A percentile compares a stretch with the other conserved stretches of the same genome.
Conservation (phyloP, 2,329 filamentous ascomycete species). For the Colletotrichum higginsianum region DNA sequence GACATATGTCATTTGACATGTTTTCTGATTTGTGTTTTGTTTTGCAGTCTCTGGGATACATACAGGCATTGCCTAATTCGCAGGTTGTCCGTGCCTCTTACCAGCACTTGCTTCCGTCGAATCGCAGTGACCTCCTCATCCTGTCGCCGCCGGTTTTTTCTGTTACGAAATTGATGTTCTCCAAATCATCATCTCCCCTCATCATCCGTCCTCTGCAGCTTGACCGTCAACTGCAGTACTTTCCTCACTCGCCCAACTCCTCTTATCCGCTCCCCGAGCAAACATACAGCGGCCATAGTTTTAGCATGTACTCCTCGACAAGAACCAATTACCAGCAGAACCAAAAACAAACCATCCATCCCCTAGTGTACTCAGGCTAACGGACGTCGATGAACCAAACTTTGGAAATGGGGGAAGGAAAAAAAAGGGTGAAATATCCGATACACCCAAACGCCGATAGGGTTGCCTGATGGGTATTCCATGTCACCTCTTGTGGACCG, state of each 20-base stretch:
- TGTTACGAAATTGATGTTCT: neutral
- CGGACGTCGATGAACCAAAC: constrained; percentile 10
- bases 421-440: neutral
- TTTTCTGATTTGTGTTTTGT: constrained; percentile 3
- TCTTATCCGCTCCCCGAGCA: neutral
- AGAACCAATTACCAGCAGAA: neutral
- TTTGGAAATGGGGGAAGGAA: neutral
- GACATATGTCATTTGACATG: neutral
- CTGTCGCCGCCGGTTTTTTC: neutral
- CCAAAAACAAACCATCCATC: neutral
- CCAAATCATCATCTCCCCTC: neutral
- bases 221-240: neutral
- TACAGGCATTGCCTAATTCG: neutral
- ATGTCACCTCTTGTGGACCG: constrained; percentile 32
- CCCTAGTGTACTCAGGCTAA: neutral
- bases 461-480: constrained; percentile 31
- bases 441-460: constrained; percentile 23
- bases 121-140: neutral
- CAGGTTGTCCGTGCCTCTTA: constrained; percentile 6
- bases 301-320: neutral
- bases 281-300: constrained; percentile 9
- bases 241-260: neutral
- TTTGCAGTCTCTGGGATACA: neutral
- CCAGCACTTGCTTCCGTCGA: constrained; percentile 19
- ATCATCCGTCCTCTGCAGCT: neutral